phyloP scores from a whole-genome alignment of 2,329 filamentous ascomycete species.

The Westerdykella ornata region DNA sequence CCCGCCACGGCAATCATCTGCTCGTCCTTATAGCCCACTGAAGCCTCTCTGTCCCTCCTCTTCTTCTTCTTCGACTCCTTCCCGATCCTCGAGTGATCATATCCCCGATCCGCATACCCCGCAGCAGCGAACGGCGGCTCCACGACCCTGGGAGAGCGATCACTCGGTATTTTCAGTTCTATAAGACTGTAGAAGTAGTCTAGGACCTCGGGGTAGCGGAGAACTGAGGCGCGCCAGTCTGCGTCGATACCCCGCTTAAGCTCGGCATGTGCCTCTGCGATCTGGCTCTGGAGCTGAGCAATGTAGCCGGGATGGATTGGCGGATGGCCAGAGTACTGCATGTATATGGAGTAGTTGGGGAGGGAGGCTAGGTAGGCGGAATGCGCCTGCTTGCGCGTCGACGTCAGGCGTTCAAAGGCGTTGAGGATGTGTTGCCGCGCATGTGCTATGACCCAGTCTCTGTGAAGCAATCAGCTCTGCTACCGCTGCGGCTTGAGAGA shows the following conservation, averaged over 20 bases:
- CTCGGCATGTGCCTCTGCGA: conserved; percentile 57
- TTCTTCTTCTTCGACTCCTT: conserved; percentile 31
- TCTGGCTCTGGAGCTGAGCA: conserved; percentile 44
- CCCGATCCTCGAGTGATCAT: conserved; percentile 19
- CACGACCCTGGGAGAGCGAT: conserved; percentile 39
- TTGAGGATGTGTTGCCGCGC: conserved; percentile 42
- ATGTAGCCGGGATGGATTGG: conserved; percentile 39
- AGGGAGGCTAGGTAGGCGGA: conserved; percentile 40
- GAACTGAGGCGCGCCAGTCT: conserved; percentile 69
- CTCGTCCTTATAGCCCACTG: conserved; percentile 15
- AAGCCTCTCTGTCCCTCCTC: conserved; percentile 26
- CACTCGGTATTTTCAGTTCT: conserved; percentile 56
- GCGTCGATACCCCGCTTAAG: conserved; percentile 70
- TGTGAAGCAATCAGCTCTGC: conserved; percentile 20
- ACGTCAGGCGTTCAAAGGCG: conserved; percentile 39
- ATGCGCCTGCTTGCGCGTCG: conserved; percentile 38
- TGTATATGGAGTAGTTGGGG: conserved; percentile 43
- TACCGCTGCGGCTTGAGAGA: background rate
- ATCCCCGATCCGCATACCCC: conserved; percentile 34
- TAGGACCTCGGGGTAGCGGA: conserved; percentile 70
- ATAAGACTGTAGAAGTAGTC: conserved; percentile 73
- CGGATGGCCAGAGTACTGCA: conserved; percentile 41
- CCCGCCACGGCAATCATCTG: conserved; percentile 15
- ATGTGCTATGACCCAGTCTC: conserved; percentile 44
- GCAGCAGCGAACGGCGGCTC: conserved; percentile 37